Evolutionary conservation across 164 flowering plant genomes (phyloP).

Genomic region (Nymphaea thermarum): DNA sequence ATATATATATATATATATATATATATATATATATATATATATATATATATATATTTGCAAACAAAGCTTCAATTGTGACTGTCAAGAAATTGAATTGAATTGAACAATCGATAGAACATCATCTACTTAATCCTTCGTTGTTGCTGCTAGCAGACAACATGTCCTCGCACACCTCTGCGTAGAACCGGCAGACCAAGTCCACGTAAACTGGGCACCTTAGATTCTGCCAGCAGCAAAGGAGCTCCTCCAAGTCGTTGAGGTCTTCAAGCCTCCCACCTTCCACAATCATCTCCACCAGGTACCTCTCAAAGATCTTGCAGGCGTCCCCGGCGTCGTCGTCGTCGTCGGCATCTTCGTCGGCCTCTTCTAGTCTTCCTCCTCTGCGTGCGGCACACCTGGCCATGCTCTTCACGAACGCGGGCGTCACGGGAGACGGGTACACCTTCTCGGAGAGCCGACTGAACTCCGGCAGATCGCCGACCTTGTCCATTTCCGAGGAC

Average conservation of each 20-base stretch:
- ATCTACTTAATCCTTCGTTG: not conserved
- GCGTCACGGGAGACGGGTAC: conserved; percentile 49
- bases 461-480: conserved; percentile 25
- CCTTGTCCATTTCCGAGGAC: conserved; percentile 16
- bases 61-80: not conserved
- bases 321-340: conserved; percentile 44
- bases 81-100: no score
- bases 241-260: conserved; percentile 34
- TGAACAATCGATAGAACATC: not conserved
- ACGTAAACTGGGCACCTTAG: conserved; percentile 61
- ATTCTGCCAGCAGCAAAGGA: conserved; percentile 73
- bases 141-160: conserved; percentile 40
- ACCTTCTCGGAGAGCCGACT: conserved; percentile 19
- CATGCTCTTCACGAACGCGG: conserved; percentile 23
- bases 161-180: conserved; percentile 86
- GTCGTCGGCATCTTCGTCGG: not conserved
- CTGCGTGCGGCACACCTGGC: not conserved
- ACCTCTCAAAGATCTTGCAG: conserved; percentile 83
- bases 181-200: conserved; percentile 68
- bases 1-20: no score
- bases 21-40: no score
- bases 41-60: no score
- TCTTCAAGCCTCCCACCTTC: not conserved
- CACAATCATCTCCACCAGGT: conserved; percentile 46
- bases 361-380: not conserved